These are phyloP conservation scores for Ogataea hybrid DNA, from an alignment of 1,139 yeast genomes.

Conservation along the genomic window DNA sequence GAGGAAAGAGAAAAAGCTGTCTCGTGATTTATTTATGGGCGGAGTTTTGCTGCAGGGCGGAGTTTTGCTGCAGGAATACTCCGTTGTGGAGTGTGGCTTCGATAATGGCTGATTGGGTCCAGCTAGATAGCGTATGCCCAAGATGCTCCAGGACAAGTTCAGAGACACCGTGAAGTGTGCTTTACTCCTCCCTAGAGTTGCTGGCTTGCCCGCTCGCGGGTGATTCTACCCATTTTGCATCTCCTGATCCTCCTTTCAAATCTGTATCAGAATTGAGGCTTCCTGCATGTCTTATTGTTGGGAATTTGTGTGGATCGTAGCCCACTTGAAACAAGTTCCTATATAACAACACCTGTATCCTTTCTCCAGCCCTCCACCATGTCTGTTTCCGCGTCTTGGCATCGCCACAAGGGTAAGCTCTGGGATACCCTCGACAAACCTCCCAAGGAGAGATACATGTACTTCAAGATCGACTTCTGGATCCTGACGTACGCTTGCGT, in stretches of 20 bases:
- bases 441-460: conserved; percentile 31
- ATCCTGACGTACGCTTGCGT: conserved; percentile 39
- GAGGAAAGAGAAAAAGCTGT: background rate
- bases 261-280: background rate
- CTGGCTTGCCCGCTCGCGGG: too few relatives aligned
- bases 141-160: too few relatives aligned
- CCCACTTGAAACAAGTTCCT: too few relatives aligned
- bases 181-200: too few relatives aligned
- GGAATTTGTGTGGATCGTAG: background rate
- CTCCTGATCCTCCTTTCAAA: background rate
- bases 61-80: conserved; percentile 1
- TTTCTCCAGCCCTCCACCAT: background rate
- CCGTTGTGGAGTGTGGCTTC: conserved; percentile 5
- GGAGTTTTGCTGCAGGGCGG: conserved; percentile 1
- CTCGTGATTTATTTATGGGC: background rate
- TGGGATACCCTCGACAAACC: conserved; percentile 52
- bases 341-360: background rate
- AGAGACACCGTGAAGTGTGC: too few relatives aligned
- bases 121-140: background rate
- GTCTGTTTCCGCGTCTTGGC: conserved; percentile 10
- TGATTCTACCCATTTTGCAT: background rate
- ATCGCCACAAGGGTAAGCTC: conserved; percentile 23
- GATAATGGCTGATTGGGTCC: background rate
- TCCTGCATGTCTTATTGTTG: background rate
- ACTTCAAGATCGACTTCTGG: conserved; percentile 38